Conservation (phyloP, 306 rosid genomes). For the Cicer cuneatum region DNA sequence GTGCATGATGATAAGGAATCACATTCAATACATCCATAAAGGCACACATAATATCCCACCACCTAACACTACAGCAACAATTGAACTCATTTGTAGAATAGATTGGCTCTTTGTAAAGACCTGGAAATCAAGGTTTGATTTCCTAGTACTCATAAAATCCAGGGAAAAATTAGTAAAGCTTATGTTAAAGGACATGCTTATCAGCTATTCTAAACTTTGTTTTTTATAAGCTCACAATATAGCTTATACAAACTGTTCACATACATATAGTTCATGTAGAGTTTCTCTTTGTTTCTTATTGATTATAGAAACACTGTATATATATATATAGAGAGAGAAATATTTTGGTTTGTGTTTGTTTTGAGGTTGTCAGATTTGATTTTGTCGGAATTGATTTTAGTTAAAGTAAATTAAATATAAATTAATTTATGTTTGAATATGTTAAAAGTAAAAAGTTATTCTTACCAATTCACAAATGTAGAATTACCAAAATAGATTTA, state of each 20-base stretch:
- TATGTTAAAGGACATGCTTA: neutral
- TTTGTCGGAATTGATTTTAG: too few relatives aligned
- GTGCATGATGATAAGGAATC: constrained; percentile 35
- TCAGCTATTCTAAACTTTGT: neutral
- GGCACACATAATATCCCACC: constrained; percentile 39
- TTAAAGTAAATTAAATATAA: too few relatives aligned
- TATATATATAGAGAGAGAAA: too few relatives aligned
- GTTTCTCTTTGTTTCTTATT: too few relatives aligned
- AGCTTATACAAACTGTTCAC: neutral
- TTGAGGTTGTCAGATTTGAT: too few relatives aligned
- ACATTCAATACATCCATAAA: constrained; percentile 39
- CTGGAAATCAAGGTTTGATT: neutral
- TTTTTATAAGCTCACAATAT: neutral
- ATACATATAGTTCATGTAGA: neutral
- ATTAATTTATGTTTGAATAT: too few relatives aligned
- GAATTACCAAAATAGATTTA: too few relatives aligned
- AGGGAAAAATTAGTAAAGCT: neutral
- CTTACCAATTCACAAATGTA: too few relatives aligned
- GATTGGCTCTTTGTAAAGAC: neutral
- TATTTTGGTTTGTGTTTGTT: too few relatives aligned
- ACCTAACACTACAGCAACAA: constrained; percentile 37
- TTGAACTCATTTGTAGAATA: constrained; percentile 46
- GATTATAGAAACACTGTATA: too few relatives aligned
- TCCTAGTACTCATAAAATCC: constrained; percentile 6
- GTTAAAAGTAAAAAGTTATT: too few relatives aligned